These are phyloP conservation scores for Chaetomium tenue DNA, from an alignment of 495 filamentous ascomycete genomes.

Conservation along the genomic window DNA sequence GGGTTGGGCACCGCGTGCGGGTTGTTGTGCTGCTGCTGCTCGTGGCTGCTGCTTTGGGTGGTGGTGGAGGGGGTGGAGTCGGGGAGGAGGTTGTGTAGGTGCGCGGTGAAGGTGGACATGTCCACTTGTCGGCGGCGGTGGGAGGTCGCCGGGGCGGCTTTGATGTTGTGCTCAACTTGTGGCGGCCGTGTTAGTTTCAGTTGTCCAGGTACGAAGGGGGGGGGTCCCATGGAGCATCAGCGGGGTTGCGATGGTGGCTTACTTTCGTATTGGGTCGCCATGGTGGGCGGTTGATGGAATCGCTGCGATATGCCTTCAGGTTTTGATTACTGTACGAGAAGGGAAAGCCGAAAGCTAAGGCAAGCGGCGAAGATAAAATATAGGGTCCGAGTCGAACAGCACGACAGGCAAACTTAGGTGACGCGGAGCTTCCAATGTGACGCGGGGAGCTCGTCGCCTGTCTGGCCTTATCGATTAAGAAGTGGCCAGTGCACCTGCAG, in stretches of 20 bases:
- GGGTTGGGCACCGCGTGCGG: conserved; percentile 69
- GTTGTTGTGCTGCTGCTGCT: conserved; percentile 48
- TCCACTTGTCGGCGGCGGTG: conserved; percentile 66
- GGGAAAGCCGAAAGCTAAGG: background rate
- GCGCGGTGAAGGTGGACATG: conserved; percentile 83
- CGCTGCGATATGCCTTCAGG: background rate
- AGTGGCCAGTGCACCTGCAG: conserved; percentile 17
- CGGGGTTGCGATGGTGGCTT: conserved; percentile 8
- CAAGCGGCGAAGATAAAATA: background rate
- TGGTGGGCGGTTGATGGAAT: conserved; percentile 22
- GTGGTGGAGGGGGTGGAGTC: conserved; percentile 26
- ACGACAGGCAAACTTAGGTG: conserved; percentile 28
- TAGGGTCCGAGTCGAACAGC: background rate
- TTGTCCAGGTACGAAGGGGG: conserved; percentile 7
- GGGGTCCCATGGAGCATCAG: conserved; percentile 4
- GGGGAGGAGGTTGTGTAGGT: conserved; percentile 63
- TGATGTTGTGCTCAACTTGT: conserved; percentile 83
- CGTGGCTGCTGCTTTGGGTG: background rate
- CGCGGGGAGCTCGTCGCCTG: conserved; percentile 13
- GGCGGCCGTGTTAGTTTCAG: conserved; percentile 6
- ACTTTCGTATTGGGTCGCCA: conserved; percentile 52
- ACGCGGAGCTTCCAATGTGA: conserved; percentile 31
- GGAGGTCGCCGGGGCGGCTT: conserved; percentile 37
- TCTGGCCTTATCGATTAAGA: conserved; percentile 14
- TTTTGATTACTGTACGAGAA: too few relatives aligned